Conservation (phyloP, 1,284 basidiomycete species). For the Tilletia setariae region DNA sequence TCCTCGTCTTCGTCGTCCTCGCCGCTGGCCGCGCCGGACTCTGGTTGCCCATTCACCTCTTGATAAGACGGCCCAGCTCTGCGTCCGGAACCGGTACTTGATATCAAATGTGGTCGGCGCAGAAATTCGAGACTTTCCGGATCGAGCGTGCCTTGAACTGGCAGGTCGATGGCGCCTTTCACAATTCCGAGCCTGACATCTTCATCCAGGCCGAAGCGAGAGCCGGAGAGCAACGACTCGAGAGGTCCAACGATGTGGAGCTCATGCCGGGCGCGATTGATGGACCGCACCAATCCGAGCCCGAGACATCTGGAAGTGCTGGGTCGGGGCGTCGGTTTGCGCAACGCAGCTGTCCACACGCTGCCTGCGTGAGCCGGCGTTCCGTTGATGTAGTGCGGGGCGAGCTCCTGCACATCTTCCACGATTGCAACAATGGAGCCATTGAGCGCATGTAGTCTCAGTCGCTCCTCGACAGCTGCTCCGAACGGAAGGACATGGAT, state of each 20-base stretch:
- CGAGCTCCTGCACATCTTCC: background rate
- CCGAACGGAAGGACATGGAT: slow-evolving; percentile 35
- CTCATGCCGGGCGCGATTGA: slow-evolving; percentile 28
- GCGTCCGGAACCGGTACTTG: background rate
- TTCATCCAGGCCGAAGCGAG: slow-evolving; percentile 55
- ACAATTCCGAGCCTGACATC: slow-evolving; percentile 59
- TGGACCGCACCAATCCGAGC: slow-evolving; percentile 44
- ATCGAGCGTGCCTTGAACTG: slow-evolving; percentile 81
- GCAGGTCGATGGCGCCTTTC: slow-evolving; percentile 82
- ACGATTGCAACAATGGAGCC: slow-evolving; percentile 68
- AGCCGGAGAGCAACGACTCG: slow-evolving; percentile 60
- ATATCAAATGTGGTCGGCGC: background rate
- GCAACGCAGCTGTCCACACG: background rate
- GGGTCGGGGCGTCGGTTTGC: background rate
- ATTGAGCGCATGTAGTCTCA: slow-evolving; percentile 66
- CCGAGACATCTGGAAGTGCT: slow-evolving; percentile 24
- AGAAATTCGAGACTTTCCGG: slow-evolving; percentile 56
- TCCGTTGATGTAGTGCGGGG: background rate
- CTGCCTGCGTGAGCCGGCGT: background rate
- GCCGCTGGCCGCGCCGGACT: background rate
- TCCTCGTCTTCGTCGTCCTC: background rate
- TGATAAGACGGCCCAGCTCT: background rate
- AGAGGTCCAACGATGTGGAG: slow-evolving; percentile 45
- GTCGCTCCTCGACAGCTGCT: slow-evolving; percentile 31
- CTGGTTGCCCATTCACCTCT: background rate